Percentiles rank a stretch among this genome's conserved stretches.
Conservation (phyloP, 73 alveolate species). For the Paraurostyla sp. region DNA sequence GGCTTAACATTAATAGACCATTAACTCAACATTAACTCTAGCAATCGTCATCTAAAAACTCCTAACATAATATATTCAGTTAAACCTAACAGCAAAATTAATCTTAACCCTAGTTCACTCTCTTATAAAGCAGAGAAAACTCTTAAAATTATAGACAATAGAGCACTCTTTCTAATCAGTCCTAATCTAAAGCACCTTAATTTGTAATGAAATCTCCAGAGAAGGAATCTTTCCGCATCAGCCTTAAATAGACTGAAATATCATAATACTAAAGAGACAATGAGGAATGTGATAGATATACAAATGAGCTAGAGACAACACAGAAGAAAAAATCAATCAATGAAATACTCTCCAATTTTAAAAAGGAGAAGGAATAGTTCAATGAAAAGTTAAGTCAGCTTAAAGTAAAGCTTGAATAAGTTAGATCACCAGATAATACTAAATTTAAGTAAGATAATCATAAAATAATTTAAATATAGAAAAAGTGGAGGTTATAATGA, state of each 20-base stretch:
- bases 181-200: not conserved
- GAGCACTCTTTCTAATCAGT: no score
- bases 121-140: not conserved
- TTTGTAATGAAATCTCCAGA: not conserved
- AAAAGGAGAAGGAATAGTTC: conserved; percentile 48
- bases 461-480: not conserved
- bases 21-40: no score
- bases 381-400: not conserved
- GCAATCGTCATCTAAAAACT: no score
- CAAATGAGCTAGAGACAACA: no score
- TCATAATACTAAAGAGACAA: no score
- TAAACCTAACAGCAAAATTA: no score
- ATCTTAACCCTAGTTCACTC: no score
- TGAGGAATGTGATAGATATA: no score
- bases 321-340: conserved; percentile 7
- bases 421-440: conserved; percentile 3
- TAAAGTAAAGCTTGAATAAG: conserved; percentile 36
- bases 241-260: no score
- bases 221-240: no score
- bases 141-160: not conserved
- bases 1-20: no score
- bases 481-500: not conserved
- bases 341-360: conserved; percentile 35
- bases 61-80: no score
- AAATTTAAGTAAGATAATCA: not conserved